Evolutionary conservation across 2,329 filamentous ascomycete species (phyloP).

Genomic region (Nemania sp.): DNA sequence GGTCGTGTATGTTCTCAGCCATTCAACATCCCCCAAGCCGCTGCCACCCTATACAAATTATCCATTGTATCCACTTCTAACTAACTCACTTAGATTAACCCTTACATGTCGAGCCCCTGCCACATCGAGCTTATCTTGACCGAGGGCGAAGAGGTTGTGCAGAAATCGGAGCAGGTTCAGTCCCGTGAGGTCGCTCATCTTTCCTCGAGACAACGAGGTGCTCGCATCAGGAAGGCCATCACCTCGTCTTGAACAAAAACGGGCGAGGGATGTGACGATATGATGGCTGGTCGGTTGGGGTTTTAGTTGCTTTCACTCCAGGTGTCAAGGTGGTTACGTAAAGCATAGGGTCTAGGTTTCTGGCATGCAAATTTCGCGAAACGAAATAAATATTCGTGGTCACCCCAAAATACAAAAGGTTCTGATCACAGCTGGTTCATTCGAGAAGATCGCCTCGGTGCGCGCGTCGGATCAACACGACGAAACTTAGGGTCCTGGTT

Average conservation of each 20-base stretch:
- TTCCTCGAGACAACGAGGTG: constrained; percentile 89
- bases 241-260: constrained; percentile 60
- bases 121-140: constrained; percentile 99
- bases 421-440: constrained; percentile 26
- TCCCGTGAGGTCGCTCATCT: constrained; percentile 71
- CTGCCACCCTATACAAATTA: background rate
- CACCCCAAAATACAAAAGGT: constrained; percentile 40
- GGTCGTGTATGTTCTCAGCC: constrained; percentile 81
- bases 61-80: constrained; percentile 13
- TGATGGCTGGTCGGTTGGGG: constrained; percentile 38
- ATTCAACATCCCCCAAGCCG: background rate
- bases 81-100: constrained; percentile 82
- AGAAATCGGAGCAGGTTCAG: constrained; percentile 78
- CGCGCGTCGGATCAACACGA: constrained; percentile 12
- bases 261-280: constrained; percentile 36
- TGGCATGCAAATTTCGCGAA: constrained; percentile 43
- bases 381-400: constrained; percentile 39
- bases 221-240: constrained; percentile 66
- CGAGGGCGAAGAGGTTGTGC: constrained; percentile 93
- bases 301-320: constrained; percentile 43
- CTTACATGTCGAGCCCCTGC: constrained; percentile 99
- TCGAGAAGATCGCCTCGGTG: constrained; percentile 16
- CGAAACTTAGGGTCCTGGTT: background rate
- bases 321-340: constrained; percentile 45
- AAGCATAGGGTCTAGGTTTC: constrained; percentile 45